Percentiles rank a stretch among this genome's conserved stretches.
These are phyloP conservation scores for Aspergillus viridinutans DNA, from an alignment of 2,329 filamentous ascomycete genomes.

Conservation along the genomic window DNA sequence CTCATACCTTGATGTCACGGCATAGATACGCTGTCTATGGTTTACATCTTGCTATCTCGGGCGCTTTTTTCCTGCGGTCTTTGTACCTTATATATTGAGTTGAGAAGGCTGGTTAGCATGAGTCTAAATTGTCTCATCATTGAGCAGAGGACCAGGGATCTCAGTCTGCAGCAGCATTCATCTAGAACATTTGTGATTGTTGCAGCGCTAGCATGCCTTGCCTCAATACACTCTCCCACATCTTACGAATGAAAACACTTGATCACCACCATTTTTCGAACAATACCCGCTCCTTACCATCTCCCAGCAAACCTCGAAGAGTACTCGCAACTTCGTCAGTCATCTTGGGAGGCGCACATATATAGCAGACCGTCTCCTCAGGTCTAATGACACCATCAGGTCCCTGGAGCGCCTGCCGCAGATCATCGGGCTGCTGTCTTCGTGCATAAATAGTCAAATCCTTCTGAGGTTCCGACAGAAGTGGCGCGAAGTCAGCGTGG, in stretches of 20 bases:
- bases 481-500: constrained; percentile 3
- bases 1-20: not conserved
- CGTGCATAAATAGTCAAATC: constrained; percentile 26
- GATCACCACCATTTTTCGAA: constrained; percentile 62
- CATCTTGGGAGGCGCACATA: constrained; percentile 66
- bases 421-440: constrained; percentile 36
- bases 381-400: constrained; percentile 25
- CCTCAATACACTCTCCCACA: not conserved
- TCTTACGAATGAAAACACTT: not conserved
- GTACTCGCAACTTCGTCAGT: constrained; percentile 60
- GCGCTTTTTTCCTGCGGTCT: not conserved
- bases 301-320: constrained; percentile 36
- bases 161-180: not conserved
- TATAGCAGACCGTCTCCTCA: constrained; percentile 53
- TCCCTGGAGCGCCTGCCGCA: constrained; percentile 27
- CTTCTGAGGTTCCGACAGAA: constrained; percentile 10
- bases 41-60: not conserved
- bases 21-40: not conserved
- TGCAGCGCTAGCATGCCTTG: no score
- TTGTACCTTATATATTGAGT: not conserved
- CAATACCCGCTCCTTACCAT: constrained; percentile 49
- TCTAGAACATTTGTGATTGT: not conserved
- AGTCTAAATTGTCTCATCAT: not conserved
- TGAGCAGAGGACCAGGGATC: not conserved
- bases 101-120: not conserved